Evolutionary conservation across 345 rosid genomes (phyloP).

Genomic region (Salix viminalis): DNA sequence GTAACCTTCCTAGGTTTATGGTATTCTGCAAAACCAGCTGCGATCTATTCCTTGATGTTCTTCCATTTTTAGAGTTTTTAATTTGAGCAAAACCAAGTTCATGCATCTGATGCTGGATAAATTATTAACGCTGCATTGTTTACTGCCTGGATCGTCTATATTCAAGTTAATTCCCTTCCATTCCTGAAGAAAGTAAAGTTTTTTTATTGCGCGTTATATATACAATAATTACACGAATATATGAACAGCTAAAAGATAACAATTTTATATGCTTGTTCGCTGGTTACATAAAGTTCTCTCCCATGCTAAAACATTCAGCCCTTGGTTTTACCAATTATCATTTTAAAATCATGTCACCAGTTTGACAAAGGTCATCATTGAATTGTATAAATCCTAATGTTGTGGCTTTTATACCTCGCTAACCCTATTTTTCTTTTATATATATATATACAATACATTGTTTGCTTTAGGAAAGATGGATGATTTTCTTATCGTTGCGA

Average conservation of each 20-base stretch:
- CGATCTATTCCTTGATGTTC: not conserved
- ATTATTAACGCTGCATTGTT: not conserved
- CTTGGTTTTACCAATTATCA: not conserved
- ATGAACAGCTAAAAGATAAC: not conserved
- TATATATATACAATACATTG: no score
- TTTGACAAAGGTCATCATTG: not conserved
- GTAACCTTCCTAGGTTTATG: not conserved
- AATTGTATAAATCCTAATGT: no score
- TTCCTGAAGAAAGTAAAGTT: not conserved
- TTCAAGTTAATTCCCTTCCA: not conserved
- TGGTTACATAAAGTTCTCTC: not conserved
- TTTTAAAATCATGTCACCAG: not conserved
- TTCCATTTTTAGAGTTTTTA: not conserved
- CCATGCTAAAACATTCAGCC: not conserved
- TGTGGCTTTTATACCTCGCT: no score
- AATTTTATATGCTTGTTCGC: not conserved
- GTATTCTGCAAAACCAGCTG: slow-evolving; percentile 17
- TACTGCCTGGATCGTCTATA: not conserved
- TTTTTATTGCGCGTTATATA: not conserved
- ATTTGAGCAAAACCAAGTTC: not conserved
- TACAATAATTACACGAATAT: not conserved
- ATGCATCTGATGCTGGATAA: not conserved
- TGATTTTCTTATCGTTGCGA: not conserved
- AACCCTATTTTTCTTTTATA: no score
- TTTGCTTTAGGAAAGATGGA: no score